Evolutionary conservation across 345 rosid genomes (phyloP), one percentile per base, ranked within the genome.

Genomic region (Atalantia buxifolia): DNA sequence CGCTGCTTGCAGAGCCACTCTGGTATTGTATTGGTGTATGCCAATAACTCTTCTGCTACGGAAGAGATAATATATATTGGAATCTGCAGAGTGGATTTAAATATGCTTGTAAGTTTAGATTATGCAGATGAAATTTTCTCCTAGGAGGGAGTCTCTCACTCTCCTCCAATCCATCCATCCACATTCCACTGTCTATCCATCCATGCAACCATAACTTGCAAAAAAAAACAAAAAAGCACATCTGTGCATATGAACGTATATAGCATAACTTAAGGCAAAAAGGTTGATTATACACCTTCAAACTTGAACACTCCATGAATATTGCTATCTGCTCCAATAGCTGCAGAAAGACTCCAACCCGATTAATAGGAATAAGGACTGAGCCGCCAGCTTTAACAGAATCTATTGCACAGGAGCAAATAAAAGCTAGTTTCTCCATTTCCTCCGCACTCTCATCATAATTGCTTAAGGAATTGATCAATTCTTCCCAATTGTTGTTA

Each of bases 1-100:
- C 92, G 88, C 76, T 86, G 85, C 82, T 88, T 83, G 81, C 96
- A 92, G 31, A 95, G 76, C 98, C 98, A 93, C 84, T 95, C 97
- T 31, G 98, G 98, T 80, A 95, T 81, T 45, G 86, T 83, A 76
- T 89, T 91, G 67, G 90, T 80, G 82, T 82, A 92, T 36, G 95
- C 90, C 87, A 95, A 79, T 74, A 93, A 79, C 84, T 95, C 97
- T 86, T 86, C 90, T 35, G 94, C 99, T 62, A 88, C 78, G 48
- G 92, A 88, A 81, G 97, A 95, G 83, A 95, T 83, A 38, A 93
- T 69, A 81, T 86, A 88, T 40, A 95, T 83, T 56, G 99, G 98
- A 82, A 93, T 93, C 99, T 95, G 84, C 57, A 76, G 6, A 42
- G 74, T 36, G 7, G 55, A 77, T 33, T 56, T 69, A 40, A 36